Evolutionary conservation across 257 asterid genomes (phyloP).

Genomic region (Solanum pennellii): DNA sequence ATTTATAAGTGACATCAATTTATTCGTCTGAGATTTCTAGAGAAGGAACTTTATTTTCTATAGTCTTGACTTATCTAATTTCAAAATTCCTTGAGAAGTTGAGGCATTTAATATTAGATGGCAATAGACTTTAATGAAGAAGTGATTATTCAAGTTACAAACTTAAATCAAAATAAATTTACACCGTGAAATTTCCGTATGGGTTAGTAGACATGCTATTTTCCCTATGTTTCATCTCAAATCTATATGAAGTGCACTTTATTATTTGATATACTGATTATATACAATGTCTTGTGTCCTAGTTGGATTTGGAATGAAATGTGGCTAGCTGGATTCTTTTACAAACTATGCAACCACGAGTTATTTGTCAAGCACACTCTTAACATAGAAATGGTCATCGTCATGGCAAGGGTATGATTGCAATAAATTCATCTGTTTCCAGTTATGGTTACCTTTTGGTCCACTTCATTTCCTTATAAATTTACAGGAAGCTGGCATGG

Average conservation of each 20-base stretch:
- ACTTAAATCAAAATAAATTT: too few relatives aligned
- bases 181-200: too few relatives aligned
- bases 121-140: too few relatives aligned
- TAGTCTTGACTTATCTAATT: too few relatives aligned
- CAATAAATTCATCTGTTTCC: background rate
- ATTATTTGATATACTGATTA: background rate
- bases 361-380: slow-evolving; percentile 19
- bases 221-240: background rate
- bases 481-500: slow-evolving; percentile 34
- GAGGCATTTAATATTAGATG: too few relatives aligned
- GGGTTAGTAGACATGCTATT: too few relatives aligned
- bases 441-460: background rate
- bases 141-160: too few relatives aligned
- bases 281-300: background rate
- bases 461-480: background rate
- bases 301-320: slow-evolving; percentile 21
- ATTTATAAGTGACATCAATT: too few relatives aligned
- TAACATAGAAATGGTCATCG: slow-evolving; percentile 24
- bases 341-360: slow-evolving; percentile 23
- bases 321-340: slow-evolving; percentile 9
- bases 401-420: slow-evolving; percentile 24
- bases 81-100: too few relatives aligned
- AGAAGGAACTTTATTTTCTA: too few relatives aligned
- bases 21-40: too few relatives aligned
- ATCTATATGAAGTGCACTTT: background rate